These are phyloP conservation scores for Neurospora sp. DNA, from an alignment of 495 filamentous ascomycete species.

Conservation along the genomic window DNA sequence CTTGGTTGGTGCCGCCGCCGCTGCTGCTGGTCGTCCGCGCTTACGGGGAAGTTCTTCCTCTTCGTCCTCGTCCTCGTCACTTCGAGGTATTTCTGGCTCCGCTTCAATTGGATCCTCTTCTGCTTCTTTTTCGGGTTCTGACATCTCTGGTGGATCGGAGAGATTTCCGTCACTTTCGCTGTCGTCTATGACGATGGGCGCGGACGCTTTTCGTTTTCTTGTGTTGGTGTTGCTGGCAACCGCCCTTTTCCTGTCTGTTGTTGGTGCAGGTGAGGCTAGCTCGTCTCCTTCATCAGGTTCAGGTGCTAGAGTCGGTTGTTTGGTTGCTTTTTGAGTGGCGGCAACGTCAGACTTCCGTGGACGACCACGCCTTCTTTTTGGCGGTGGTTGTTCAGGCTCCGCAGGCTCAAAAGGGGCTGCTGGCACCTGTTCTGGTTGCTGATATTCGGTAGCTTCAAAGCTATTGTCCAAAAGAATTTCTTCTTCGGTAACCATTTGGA, in stretches of 20 bases:
- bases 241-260: slow-evolving; percentile 1
- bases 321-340: neutral
- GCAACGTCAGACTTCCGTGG: slow-evolving; percentile 4
- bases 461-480: neutral
- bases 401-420: neutral
- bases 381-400: neutral
- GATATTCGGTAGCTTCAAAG: neutral
- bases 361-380: slow-evolving; percentile 12
- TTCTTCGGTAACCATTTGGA: neutral
- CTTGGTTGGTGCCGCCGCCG: neutral
- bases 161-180: neutral
- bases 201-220: neutral
- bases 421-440: neutral
- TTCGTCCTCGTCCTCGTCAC: neutral
- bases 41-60: neutral
- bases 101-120: neutral
- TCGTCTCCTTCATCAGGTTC: neutral
- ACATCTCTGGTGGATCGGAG: neutral
- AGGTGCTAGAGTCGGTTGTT: neutral
- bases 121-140: neutral
- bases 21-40: neutral
- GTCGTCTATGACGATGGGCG: neutral
- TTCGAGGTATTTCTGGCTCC: neutral
- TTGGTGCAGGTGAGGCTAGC: neutral
- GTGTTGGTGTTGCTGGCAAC: neutral